Conservation (phyloP, 306 rosid species). For the Psophocarpus tetragonolobus region DNA sequence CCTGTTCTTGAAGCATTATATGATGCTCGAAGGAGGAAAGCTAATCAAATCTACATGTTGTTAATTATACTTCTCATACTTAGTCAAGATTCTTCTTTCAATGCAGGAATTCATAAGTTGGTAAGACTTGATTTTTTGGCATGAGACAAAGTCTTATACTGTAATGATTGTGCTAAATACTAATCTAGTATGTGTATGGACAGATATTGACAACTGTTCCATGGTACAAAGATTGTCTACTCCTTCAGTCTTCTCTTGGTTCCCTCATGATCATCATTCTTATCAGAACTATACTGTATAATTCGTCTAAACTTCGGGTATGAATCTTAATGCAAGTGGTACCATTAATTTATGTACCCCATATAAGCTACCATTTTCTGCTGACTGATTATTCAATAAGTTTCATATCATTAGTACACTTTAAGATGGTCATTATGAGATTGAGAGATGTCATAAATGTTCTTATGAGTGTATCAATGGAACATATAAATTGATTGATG, state of each 20-base stretch:
- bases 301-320: conserved; percentile 82
- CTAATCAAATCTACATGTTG: conserved; percentile 85
- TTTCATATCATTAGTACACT: background rate
- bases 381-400: conserved; percentile 10
- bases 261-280: conserved; percentile 79
- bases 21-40: conserved; percentile 62
- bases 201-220: conserved; percentile 71
- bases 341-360: background rate
- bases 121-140: conserved; percentile 41
- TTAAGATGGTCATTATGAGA: background rate
- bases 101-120: conserved; percentile 80
- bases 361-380: background rate
- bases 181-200: conserved; percentile 29
- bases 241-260: conserved; percentile 81
- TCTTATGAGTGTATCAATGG: background rate
- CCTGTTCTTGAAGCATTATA: conserved; percentile 81
- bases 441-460: background rate
- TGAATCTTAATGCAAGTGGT: conserved; percentile 14
- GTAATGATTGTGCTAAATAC: conserved; percentile 11
- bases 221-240: conserved; percentile 85
- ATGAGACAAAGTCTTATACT: background rate
- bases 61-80: conserved; percentile 78
- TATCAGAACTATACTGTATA: conserved; percentile 78
- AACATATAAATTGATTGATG: background rate
- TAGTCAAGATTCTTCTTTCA: conserved; percentile 83